Base-by-base conservation (phyloP, 306 rosid genomes). In the Cyamopsis tetragonoloba region DNA sequence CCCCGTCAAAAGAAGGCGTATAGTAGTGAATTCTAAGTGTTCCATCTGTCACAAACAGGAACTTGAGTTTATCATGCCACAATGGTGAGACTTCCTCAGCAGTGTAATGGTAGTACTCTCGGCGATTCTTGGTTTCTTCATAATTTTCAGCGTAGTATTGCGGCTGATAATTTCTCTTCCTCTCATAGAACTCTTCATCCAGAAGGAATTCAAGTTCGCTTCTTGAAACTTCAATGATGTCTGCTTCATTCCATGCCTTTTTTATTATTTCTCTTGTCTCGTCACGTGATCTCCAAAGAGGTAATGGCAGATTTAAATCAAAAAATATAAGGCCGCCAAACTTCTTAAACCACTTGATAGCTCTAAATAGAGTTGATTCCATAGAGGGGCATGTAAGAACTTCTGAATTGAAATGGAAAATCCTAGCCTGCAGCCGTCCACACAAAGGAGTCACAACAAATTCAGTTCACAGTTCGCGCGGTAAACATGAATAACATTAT, bases 171-270 rank as follows among this genome's bases (percentile, higher is more conserved):
- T 85, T 88, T 73, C 81, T 88, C 70, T 83, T 86, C 80, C 85
- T 75, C 83, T 69, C 89, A 0, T 86, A 90, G 66, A 75, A 53
- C 6, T 83, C 91, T 74, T 95, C 96, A 56, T 95, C 95, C 18
- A 95, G 83, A 67, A 95, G 99, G 69, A 95, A 90, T 66, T 95
- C 96, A 62, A 90, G 73, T 82, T 95, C 97, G 13, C 73, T 75
- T 82, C 87, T 86, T 14, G 99, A 85, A 62, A 95, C 85, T 80
- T 90, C 96, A 4, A 95, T 79, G 31, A 88, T 67, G 74, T 90
- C 74, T 13, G 97, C 95, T 70, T 83, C 84, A 3, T 76, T 76
- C 99, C 99, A 95, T 60, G 97, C 91, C 62, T 69, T 83, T 51
- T 70, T 81, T n/a, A 95, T 86, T 39, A 62, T 77, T 17, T 82